Evolutionary conservation across 1,284 basidiomycete genomes (phyloP).

Genomic region (Trichosporon sp.): DNA sequence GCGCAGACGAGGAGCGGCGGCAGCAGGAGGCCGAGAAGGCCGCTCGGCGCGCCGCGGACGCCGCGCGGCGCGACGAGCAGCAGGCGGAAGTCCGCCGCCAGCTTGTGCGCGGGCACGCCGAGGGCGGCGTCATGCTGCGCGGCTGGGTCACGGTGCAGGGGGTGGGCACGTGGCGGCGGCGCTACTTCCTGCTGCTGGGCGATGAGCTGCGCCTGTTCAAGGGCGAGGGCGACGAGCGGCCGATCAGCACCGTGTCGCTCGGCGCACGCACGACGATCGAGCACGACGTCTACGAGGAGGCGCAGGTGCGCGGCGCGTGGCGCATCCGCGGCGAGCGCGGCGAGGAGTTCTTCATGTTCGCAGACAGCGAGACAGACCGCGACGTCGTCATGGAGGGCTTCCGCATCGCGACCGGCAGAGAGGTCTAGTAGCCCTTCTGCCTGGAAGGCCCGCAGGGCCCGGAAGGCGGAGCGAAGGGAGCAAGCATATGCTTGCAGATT

Average conservation of each 20-base stretch:
- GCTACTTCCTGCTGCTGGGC: constrained; percentile 37
- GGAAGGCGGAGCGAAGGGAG: too few species aligned
- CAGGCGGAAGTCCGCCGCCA: constrained; percentile 11
- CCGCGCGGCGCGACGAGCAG: constrained; percentile 6
- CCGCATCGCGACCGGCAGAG: constrained; percentile 8
- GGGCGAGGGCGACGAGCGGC: constrained; percentile 5
- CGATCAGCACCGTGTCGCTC: constrained; percentile 6
- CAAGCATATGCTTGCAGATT: too few species aligned
- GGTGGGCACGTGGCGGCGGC: constrained; percentile 39
- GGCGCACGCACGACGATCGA: neutral
- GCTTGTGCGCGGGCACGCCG: constrained; percentile 13
- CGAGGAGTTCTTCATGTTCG: constrained; percentile 44
- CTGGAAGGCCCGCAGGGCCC: too few species aligned
- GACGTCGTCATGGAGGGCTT: constrained; percentile 36
- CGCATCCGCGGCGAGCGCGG: constrained; percentile 27
- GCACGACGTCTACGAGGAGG: constrained; percentile 38
- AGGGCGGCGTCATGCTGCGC: constrained; percentile 41
- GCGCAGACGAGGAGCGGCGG: neutral
- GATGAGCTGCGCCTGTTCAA: constrained; percentile 39
- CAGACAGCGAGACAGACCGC: constrained; percentile 40
- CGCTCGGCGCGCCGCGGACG: constrained; percentile 2
- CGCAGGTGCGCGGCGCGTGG: constrained; percentile 43
- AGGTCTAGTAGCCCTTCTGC: neutral
- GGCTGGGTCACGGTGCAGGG: constrained; percentile 44
- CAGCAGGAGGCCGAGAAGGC: neutral